Percentiles rank a stretch among this genome's conserved stretches.
phyloP scores from a whole-genome alignment of 2,329 filamentous ascomycete species.

The Microsporum canis region DNA sequence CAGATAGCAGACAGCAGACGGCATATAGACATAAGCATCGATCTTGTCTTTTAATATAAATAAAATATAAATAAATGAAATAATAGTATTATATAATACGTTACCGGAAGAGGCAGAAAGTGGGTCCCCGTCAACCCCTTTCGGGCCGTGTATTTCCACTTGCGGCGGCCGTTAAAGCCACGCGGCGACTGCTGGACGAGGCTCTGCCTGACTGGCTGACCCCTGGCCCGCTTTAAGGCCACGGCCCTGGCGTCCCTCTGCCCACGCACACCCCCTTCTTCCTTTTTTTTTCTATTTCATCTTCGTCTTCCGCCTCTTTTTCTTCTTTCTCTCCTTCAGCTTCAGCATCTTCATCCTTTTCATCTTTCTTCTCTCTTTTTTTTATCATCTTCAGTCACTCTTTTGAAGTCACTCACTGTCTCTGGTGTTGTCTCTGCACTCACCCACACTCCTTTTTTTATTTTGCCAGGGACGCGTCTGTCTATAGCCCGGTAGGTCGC shows the following conservation, averaged over 20 bases:
- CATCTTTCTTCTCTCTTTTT: slow-evolving; percentile 3
- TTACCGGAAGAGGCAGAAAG: no score
- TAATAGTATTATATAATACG: no score
- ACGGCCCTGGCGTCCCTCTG: neutral
- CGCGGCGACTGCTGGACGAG: neutral
- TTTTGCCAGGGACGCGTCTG: slow-evolving; percentile 11
- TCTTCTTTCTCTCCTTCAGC: slow-evolving; percentile 16
- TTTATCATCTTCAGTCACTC: slow-evolving; percentile 3
- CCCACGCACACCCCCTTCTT: slow-evolving; percentile 11
- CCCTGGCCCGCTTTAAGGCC: neutral
- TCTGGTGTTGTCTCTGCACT: slow-evolving; percentile 7
- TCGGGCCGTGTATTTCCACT: neutral
- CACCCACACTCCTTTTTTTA: slow-evolving; percentile 13
- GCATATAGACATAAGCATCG: no score
- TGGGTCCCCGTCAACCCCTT: neutral
- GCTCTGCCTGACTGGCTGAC: neutral
- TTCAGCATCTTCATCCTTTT: slow-evolving; percentile 15
- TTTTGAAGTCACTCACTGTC: slow-evolving; percentile 10
- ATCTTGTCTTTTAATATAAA: no score
- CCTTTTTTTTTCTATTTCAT: slow-evolving; percentile 3
- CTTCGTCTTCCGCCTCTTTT: slow-evolving; percentile 16
- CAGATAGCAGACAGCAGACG: no score
- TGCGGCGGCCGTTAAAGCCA: neutral
- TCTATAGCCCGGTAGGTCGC: neutral
- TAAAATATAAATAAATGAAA: no score